phyloP scores from a whole-genome alignment of 352 stramenopile species.

The Phytophthora ramorum region DNA sequence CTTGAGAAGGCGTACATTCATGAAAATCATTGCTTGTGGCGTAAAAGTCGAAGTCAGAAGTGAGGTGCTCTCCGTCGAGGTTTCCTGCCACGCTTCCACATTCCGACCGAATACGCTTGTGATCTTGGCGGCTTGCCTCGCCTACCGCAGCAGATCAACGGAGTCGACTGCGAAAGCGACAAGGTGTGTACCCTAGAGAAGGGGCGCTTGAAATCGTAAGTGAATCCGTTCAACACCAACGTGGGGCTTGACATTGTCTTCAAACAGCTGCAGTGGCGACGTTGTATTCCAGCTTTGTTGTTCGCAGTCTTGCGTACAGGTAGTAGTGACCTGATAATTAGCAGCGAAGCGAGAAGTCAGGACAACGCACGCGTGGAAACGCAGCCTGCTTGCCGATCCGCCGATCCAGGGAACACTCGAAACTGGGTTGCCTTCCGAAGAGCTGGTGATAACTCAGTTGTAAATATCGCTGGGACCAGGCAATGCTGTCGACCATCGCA shows the following conservation, averaged over 20 bases:
- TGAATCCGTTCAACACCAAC: background rate
- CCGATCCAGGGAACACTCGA: background rate
- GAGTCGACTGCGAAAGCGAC: background rate
- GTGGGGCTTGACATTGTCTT: constrained; percentile 6
- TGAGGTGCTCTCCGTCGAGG: background rate
- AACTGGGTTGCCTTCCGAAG: background rate
- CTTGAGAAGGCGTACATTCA: background rate
- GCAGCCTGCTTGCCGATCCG: background rate
- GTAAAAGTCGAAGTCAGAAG: background rate
- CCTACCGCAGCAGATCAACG: background rate
- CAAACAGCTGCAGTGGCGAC: background rate
- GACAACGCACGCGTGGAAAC: constrained; percentile 8
- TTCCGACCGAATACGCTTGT: constrained; percentile 2
- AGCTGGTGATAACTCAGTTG: too few relatives aligned
- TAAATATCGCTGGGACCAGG: background rate
- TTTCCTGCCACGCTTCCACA: background rate
- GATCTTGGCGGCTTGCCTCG: background rate
- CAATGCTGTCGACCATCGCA: background rate
- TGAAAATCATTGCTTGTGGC: background rate
- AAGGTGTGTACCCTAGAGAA: background rate
- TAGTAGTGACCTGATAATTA: background rate
- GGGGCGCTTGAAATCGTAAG: background rate
- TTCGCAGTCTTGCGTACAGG: background rate
- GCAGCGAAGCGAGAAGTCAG: background rate
- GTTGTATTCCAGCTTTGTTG: background rate